Conservation (phyloP, 2,329 filamentous ascomycete species). For the Colletotrichum orchidophilum region DNA sequence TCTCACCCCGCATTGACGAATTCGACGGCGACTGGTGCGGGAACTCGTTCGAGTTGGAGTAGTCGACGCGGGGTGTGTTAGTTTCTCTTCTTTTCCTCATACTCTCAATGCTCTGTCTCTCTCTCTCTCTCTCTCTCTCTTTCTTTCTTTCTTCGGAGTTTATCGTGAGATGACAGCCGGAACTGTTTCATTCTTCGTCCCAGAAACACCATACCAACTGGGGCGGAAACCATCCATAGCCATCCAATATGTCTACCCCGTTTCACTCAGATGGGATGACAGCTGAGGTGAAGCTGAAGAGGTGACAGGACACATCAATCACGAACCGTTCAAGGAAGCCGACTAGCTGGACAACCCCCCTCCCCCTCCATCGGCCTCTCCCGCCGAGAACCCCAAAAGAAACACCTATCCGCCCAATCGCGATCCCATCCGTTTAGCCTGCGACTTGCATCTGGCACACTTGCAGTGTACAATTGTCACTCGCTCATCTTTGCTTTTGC, state of each 20-base stretch:
- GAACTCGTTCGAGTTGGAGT: not conserved
- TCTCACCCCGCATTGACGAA: conserved; percentile 1
- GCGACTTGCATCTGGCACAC: conserved; percentile 8
- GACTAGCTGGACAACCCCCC: conserved; percentile 3
- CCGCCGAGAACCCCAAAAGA: not conserved
- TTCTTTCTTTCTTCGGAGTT: not conserved
- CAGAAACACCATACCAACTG: no score
- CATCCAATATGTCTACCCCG: not conserved
- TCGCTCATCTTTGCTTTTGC: not conserved
- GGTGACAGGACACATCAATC: not conserved
- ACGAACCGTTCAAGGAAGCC: not conserved
- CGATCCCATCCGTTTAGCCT: conserved; percentile 11
- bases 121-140: not conserved
- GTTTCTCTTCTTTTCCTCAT: not conserved
- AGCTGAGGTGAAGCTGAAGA: conserved; percentile 1
- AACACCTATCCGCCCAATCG: conserved; percentile 2
- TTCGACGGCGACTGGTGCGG: not conserved
- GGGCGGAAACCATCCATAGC: no score
- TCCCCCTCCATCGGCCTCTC: not conserved
- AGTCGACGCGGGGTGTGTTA: not conserved
- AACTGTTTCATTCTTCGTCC: not conserved
- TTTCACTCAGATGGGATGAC: not conserved
- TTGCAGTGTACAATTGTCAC: not conserved
- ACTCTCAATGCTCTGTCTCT: not conserved
- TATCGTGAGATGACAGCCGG: not conserved